Evolutionary conservation across 2,329 filamentous ascomycete genomes (phyloP).

Genomic region (Epichloe glyceriae): DNA sequence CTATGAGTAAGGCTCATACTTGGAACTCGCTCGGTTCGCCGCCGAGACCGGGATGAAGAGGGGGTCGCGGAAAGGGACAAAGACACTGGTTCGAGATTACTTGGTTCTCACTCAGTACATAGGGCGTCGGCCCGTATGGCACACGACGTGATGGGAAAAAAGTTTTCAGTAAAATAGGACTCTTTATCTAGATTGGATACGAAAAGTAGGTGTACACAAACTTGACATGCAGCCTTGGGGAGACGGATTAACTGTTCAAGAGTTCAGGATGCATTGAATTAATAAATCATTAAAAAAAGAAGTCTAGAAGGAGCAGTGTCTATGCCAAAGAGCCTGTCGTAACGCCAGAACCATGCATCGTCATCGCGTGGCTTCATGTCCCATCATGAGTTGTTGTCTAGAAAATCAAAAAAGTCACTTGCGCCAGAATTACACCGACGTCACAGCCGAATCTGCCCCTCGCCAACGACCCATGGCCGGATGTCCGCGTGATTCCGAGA

Average conservation of each 20-base stretch:
- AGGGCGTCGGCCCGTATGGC: neutral
- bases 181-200: too few species aligned
- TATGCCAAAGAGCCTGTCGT: neutral
- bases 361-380: neutral
- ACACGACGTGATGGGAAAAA: neutral
- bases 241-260: neutral
- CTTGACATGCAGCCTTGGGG: too few species aligned
- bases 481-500: conserved; percentile 28
- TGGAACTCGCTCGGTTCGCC: conserved; percentile 31
- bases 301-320: neutral
- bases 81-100: too few species aligned
- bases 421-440: too few species aligned
- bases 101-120: neutral
- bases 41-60: conserved; percentile 8
- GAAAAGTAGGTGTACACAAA: too few species aligned
- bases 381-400: too few species aligned
- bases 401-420: neutral
- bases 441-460: conserved; percentile 11
- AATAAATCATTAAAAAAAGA: neutral
- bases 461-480: conserved; percentile 45
- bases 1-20: conserved; percentile 42
- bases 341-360: conserved; percentile 1
- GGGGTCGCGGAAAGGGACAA: neutral
- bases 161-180: too few species aligned
- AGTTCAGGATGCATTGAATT: neutral